Base-by-base conservation (phyloP, 2,329 filamentous ascomycete genomes). In the Fusarium xyrophilum region DNA sequence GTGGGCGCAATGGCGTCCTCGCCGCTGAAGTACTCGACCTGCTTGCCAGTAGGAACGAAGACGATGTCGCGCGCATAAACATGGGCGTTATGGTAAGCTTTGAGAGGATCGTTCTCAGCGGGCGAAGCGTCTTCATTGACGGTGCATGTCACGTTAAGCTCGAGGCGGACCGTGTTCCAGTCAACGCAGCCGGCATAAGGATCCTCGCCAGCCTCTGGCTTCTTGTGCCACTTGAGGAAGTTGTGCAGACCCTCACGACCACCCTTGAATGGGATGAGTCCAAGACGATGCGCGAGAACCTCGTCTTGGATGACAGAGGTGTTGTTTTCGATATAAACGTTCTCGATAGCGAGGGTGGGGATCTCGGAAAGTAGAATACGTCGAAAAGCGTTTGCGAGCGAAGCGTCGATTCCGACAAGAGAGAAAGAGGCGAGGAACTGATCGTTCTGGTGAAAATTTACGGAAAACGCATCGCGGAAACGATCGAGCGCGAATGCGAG, bases 241-340 rank as follows among this genome's bases (percentile, higher is more conserved):
- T 91, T 88, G 60, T 83, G 83, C 57, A 99, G 84, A 53, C 92
- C 94, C 57, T 91, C 86, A 69, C 89, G 88, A 65, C 89, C 88
- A 70, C 93, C 96, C 69, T 90, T 91, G 72, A 99, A 90, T 21
- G 96, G 96, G 56, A 99, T 91, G 46, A 99, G 88, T 62, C 96
- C 96, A 33, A 99, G 85, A 44, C 96, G 88, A 78, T 96, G 92
- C 19, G 94, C 91, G 53, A 99, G 89, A 7, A 99, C 95, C 83
- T 99, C 96, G 77, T 99, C 96, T 79, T 98, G 95, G 75, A 99
- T 96, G 36, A 99, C 93, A 8, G 93, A 97, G 52, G 95, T 98
- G 84, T 99, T 99, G 84, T 97, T 96, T 78, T 93, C 88, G 69
- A 98, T 89, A 82, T 91, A 99, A 77, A 97, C 93, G 67, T 89